Base-by-base conservation (phyloP, 352 stramenopile species). In the Phytophthora meadii region DNA sequence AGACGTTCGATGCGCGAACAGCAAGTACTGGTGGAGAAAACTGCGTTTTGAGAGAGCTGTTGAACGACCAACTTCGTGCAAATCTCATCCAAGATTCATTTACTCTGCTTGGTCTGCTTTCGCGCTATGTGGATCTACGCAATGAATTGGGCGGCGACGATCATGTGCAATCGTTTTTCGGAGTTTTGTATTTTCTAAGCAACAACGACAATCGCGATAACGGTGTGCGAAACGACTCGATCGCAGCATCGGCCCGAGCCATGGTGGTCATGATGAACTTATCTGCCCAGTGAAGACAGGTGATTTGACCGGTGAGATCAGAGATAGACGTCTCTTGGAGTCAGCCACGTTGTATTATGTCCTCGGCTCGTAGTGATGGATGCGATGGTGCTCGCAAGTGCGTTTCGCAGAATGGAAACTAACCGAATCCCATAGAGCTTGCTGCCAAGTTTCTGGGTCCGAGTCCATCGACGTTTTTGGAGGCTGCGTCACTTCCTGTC, bases 101-200 rank as follows among this genome's bases (percentile, higher is more conserved):
- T 65, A 65, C 68, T 30, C 57, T 93, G 30, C 49, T 92, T 12
- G 77, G 69, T 7, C 56, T 91, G 28, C 74, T 93, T 42, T 77
- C 77, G 11, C 77, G 76, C 9, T 92, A 91, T 61, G 81, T 93
- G n/a, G 78, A 93, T 74, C 50, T 93, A 7, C 59, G 49, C 2
- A 61, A 44, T 1, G 82, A 93, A 46, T 60, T 92, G 4, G 76
- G 78, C 49, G 75, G 74, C 24, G 68, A 79, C 11, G 72, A 87
- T 55, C 67, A 85, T 14, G 74, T 84, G 53, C 77, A 87, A 42
- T 75, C 74, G 32, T 89, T 93, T 67, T 40, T 86, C 15, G 82
- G 72, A 2, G 72, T 85, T 57, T 71, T 91, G 25, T 77, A 74
- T 55, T 72, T 86, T 25, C 52, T 91, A 36, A 76, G 70, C 61